Conservation (phyloP, 176 grass and related monocot genomes). For the Elymus sibiricus region DNA sequence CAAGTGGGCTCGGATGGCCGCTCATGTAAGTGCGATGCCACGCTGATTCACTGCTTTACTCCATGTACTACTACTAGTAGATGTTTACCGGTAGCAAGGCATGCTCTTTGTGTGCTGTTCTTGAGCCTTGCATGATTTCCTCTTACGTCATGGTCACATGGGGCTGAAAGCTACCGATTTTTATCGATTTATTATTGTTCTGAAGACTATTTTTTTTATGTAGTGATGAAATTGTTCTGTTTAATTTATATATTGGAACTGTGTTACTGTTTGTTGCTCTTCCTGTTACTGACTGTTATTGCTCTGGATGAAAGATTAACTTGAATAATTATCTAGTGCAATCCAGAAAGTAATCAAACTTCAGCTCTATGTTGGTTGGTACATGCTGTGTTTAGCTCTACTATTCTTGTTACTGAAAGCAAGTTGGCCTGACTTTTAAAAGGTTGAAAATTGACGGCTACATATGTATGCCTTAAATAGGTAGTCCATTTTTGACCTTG, state of each 20-base stretch:
- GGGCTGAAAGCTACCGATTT: background rate
- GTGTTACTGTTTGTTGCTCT: background rate
- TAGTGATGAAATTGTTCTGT: background rate
- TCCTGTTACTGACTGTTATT: background rate
- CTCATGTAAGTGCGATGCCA: constrained; percentile 53
- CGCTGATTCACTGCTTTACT: constrained; percentile 16
- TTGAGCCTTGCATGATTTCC: background rate
- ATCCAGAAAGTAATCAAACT: background rate
- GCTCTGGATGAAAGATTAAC: background rate
- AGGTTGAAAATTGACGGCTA: background rate
- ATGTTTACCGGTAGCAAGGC: background rate
- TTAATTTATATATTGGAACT: background rate
- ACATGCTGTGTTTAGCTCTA: background rate
- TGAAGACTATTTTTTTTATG: background rate
- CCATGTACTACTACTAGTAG: too few species aligned
- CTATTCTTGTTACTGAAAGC: constrained; percentile 17
- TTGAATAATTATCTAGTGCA: background rate
- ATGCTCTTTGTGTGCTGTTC: constrained; percentile 7
- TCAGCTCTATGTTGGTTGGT: background rate
- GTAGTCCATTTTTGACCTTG: constrained; percentile 20
- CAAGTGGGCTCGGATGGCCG: constrained; percentile 92
- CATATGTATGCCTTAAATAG: constrained; percentile 21
- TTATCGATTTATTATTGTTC: background rate
- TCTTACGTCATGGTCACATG: background rate
- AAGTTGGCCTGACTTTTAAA: background rate